Conservation (phyloP, 345 rosid genomes). For the rapeseed (Brassica napus) region Da-Ae NC_063446.1:21612001-21612500, state of each 20-base stretch:
- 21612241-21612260: constrained; percentile 88
- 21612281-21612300: constrained; percentile 76
- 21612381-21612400: constrained; percentile 98
- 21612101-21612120: constrained; percentile 3
- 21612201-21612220: constrained; percentile 87
- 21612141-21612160: not conserved
- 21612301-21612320: constrained; percentile 84
- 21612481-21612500: constrained; percentile 25
- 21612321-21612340: constrained; percentile 59
- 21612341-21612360: constrained; percentile 64
- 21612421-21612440: not conserved
- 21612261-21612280: constrained; percentile 91
- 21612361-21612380: constrained; percentile 90
- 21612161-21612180: not conserved
- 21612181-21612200: constrained; percentile 40
- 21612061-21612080: constrained; percentile 70
- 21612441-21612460: not conserved
- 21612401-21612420: not conserved
- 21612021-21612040: constrained; percentile 38
- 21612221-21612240: constrained; percentile 91
- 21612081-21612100: constrained; percentile 6
- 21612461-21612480: not conserved
- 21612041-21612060: constrained; percentile 51
- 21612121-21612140: not conserved
- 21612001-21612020: constrained; percentile 39